Base-by-base conservation (phyloP, 192 early-diverging fungal species). In the Rhizoclosmatium globosum region DNA sequence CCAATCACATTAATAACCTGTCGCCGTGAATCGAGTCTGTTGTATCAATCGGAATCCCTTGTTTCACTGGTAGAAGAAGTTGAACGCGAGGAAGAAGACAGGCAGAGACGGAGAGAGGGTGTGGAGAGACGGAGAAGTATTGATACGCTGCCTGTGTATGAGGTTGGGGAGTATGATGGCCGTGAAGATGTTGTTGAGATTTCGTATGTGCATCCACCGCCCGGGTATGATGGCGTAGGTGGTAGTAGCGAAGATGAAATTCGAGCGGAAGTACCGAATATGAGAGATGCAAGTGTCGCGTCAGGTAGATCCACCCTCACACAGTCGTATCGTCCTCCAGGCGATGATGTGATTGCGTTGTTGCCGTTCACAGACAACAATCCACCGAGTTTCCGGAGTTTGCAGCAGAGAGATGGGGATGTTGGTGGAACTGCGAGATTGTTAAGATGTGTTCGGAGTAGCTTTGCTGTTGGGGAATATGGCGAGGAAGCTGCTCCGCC, bases 91-190 rank as follows among this genome's bases (percentile, higher is more conserved):
- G 68, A 71, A n/a, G 78, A 71, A 31, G 72, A 74, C 19, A 7
- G 72, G 11, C 17, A 62, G 72, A 17, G 72, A 44, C 7, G 72
- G 15, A 3, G 59, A 44, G 61, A 64, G 11, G 72, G 72, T 13
- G 44, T 41, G 11, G 21, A 9, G 4, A 4, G 71, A 47, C 38
- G 70, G 38, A 11, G 6, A 23, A 79, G 78, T 62, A 50, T 79
- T 46, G 78, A 79, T 7, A 74, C 78, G 45, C 39, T 79, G 45
- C 78, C 78, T 1, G 21, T 79, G 19, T 79, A 79, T 65, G 70
- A 64, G 48, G 23, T 13, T 23, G 45, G 77, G 6, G 23, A 44
- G 15, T 79, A 79, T 61, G 68, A 59, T 23, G 23, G 17, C 4
- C n/a, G 77, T 13, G 23, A 44, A 6, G 44, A 7, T 19, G 47